Base-by-base conservation (phyloP, 2,329 filamentous ascomycete genomes). In the Penicillium occitanis region DNA sequence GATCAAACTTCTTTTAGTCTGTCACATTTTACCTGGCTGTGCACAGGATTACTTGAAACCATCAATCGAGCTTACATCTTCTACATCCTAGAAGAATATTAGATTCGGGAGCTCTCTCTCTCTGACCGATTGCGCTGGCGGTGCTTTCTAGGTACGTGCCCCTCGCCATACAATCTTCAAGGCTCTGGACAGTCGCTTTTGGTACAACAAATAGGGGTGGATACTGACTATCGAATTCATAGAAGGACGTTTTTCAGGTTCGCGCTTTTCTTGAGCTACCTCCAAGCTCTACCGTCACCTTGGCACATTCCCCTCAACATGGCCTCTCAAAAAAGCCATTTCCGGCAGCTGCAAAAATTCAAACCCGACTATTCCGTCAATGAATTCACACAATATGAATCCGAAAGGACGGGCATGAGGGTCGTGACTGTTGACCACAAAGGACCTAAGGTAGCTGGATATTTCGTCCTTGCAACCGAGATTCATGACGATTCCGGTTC, bases 401-500 rank as follows among this genome's bases (percentile, higher is more conserved):
- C 95, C 5, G 88, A 92, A 72, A 86, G 92, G 69, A 99, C 94
- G 69, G 95, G 95, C 62, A 95, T 99, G 92, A 90, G 93, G 71
- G 91, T 97, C 40, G 88, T 97, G 48, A 91, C 97, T 60, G 92
- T 96, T 71, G 91, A 98, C 76, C 90, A 93, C 71, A 88, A 95
- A 76, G 94, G 95, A 0, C 95, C 95, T n/a, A 98, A 97, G 78
- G 87, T 97, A 68, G 90, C 91, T 71, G 95, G 95, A 40, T 97
- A 96, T 80, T 99, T 99, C 79, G 90, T 93, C 40, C 85, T 99
- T 63, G 95, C 95, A 40, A 99, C 95, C 2, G 95, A 99, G 79
- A 98, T 99, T 72, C 90, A 96, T 73, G 95, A 99, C 80, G 93
- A 99, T 77, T 98, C 94, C 11, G 95, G 95, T 48, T 91, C 95